Evolutionary conservation across 257 asterid genomes (phyloP), one percentile per base, ranked within the genome.

Genomic region (Jacaranda mimosifolia): DNA sequence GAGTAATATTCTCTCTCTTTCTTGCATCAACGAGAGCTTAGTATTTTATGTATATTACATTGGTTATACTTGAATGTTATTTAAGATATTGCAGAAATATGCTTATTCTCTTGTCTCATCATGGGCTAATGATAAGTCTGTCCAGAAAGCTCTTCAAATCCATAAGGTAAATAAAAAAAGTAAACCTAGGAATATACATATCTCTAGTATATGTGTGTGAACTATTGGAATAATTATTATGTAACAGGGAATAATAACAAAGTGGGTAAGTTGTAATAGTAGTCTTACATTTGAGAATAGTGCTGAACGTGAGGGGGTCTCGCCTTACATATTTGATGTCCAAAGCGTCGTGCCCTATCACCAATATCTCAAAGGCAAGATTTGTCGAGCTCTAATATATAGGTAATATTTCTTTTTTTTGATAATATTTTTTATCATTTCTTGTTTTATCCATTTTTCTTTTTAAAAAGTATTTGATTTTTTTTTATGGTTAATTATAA

Each of bases 111-210:
- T 59, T 8, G 2, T 32, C 19, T 1, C 6, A 14, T 17, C 49
- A 18, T 78, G 77, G 82, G 82, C 82, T 4, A 70, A 70, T 26
- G 53, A 70, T 49, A 62, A 59, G 35, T 38, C 46, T 46, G 77
- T 70, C 32, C 77, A 70, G 9, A 70, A 70, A 63, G 82, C 77
- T 60, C 82, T 78, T 51, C 43, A 77, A n/a, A n/a, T 77, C 43
- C 76, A 64, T 13, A 45, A 77, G 75, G 77, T 77, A 32, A 68
- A 43, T 43, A 63, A 63, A 26, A n/a, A 1, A 13, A 14, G 1
- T 39, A 12, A 13, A 13, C 21, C 8, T 42, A 4, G 9, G 6
- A 4, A 42, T 42, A 5, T 42, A 42, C 9, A 42, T 0, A 42
- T 42, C 46, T 42, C 3, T 3, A 42, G 0, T 42, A 8, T 39